phyloP scores from a whole-genome alignment of 495 filamentous ascomycete species.

The Talaromyces trachyspermus region DNA sequence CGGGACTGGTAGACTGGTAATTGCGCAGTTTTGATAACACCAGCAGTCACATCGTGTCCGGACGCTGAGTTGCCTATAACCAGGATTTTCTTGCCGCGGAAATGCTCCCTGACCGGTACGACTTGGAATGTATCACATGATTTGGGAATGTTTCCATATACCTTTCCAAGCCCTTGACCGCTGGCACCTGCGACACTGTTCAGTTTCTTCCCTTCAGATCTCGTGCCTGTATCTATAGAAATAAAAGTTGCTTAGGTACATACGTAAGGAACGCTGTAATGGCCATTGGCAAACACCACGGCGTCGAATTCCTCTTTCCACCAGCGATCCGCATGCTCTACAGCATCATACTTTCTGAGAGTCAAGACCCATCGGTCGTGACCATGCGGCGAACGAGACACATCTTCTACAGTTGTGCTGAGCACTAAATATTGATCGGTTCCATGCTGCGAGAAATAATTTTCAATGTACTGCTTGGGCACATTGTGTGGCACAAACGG shows the following conservation, averaged over 20 bases:
- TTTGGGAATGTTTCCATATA: constrained; percentile 31
- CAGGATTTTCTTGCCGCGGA: constrained; percentile 28
- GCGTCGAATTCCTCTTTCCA: constrained; percentile 44
- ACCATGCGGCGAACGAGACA: constrained; percentile 20
- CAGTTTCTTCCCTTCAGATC: background rate
- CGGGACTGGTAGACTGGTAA: constrained; percentile 39
- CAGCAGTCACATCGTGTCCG: constrained; percentile 36
- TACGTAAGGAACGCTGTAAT: constrained; percentile 45
- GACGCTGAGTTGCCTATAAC: constrained; percentile 46
- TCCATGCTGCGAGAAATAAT: constrained; percentile 37
- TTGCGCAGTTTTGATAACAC: constrained; percentile 23
- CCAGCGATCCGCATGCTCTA: constrained; percentile 35
- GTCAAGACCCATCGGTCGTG: constrained; percentile 35
- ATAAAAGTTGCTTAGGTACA: constrained; percentile 1
- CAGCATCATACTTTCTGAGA: constrained; percentile 32
- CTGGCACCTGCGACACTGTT: constrained; percentile 23
- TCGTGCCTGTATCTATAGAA: background rate
- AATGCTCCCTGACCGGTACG: constrained; percentile 29
- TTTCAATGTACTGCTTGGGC: constrained; percentile 40
- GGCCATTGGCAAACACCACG: constrained; percentile 41
- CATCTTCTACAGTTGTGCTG: constrained; percentile 43
- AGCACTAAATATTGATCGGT: constrained; percentile 30
- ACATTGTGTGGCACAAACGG: constrained; percentile 44
- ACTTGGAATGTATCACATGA: constrained; percentile 38
- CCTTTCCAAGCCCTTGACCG: constrained; percentile 31